These are phyloP conservation scores for Secale cereale DNA, from an alignment of 176 grass and related monocot genomes.

Conservation along the genomic window DNA sequence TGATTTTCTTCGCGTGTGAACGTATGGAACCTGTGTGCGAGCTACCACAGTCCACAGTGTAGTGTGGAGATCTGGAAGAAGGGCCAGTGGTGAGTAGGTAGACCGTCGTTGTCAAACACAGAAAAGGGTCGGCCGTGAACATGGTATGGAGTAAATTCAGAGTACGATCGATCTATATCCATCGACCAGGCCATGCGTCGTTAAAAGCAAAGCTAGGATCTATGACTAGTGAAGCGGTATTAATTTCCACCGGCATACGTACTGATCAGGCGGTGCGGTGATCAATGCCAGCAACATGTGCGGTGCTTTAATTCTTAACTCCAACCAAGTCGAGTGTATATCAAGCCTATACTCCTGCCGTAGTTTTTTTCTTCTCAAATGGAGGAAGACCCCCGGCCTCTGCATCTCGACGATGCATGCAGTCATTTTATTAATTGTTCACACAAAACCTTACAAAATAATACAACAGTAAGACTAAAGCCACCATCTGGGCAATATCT, in stretches of 20 bases:
- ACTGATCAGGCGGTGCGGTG: background rate
- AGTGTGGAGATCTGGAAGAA: background rate
- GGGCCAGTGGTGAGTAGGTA: background rate
- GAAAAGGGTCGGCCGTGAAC: background rate
- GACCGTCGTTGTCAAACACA: background rate
- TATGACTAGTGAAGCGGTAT: background rate
- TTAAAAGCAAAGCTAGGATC: background rate
- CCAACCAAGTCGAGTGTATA: background rate
- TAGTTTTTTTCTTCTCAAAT: too few species aligned
- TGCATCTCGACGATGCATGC: too few species aligned
- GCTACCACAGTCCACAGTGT: background rate
- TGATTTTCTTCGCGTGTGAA: background rate
- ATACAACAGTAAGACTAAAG: too few species aligned
- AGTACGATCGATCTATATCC: background rate
- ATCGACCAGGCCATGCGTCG: too few species aligned
- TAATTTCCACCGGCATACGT: background rate
- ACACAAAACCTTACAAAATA: too few species aligned
- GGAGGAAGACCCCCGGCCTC: too few species aligned
- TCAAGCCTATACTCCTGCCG: background rate
- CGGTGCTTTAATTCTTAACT: background rate
- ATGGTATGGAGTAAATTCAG: background rate
- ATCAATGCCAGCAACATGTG: background rate
- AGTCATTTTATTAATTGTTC: too few species aligned
- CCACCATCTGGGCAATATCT: too few species aligned
- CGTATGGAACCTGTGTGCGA: background rate